Base-by-base conservation (phyloP, 805 yeast genomes). In the Teunomyces funiuensis region DNA sequence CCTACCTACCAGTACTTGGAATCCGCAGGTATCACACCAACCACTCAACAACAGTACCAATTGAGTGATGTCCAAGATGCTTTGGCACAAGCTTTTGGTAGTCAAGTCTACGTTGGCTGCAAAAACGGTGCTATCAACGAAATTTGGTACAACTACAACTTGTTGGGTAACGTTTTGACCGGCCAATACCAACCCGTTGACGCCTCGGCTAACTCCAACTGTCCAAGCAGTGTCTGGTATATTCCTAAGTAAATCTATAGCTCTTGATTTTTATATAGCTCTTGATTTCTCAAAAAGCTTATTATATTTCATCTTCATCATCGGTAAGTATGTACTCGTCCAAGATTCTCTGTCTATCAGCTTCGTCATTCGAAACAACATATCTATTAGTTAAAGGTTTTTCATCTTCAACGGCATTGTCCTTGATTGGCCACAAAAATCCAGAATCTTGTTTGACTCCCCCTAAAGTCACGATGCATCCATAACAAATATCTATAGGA, bases 1-100 rank as follows among this genome's bases (percentile, higher is more conserved):
- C 83, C 90, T 42, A 85, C 95, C 4, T 85, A 66, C 58, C 55
- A 80, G 37, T 82, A 83, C 68, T 69, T 89, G 29, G 58, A 65
- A 14, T 73, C 65, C 1, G 82, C 82, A 19, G 90, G 89, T 5
- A 85, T 89, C 47, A 65, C 68, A 2, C 97, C 97, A 6, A 73
- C 83, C 11, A 59, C 61, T 19, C 66, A 69, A n/a, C 61, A 63
- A 23, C 78, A 82, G 0, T 87, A 84, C 55, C 64, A 83, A 11
- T 74, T 76, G 44, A 55, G 63, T 1, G 79, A 80, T 39, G 74
- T 84, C 27, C 66, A 74, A 40, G 59, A 58, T 28, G 85, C 85
- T 0, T 59, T 84, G 42, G 53, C 58, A 13, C 65, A 68, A 7
- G 69, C 70, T n/a, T 80, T 75, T 45, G 51, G 47, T 11, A 82